phyloP scores from a whole-genome alignment of 768 basidiomycete species.

The Brasilioporus rufonigricans region DNA sequence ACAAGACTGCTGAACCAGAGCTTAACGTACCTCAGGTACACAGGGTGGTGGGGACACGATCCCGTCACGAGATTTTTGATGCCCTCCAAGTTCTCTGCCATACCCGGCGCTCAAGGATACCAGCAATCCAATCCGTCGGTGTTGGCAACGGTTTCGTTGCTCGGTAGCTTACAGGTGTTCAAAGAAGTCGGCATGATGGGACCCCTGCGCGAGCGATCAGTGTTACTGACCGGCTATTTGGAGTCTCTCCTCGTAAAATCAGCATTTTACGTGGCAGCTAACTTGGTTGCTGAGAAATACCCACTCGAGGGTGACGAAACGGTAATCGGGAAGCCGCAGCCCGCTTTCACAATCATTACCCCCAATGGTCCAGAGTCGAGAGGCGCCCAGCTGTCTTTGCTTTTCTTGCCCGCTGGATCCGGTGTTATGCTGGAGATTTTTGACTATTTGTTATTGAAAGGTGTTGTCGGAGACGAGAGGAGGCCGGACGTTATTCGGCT shows the following conservation, averaged over 20 bases:
- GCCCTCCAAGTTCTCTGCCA: slow-evolving; percentile 79
- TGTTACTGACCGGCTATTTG: slow-evolving; percentile 67
- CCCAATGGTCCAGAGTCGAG: slow-evolving; percentile 64
- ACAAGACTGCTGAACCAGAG: slow-evolving; percentile 2
- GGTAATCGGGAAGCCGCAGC: slow-evolving; percentile 4
- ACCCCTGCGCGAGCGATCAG: slow-evolving; percentile 64
- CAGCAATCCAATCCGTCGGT: slow-evolving; percentile 95
- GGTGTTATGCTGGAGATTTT: slow-evolving; percentile 72
- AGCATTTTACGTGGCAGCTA: slow-evolving; percentile 56
- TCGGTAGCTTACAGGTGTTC: slow-evolving; percentile 82
- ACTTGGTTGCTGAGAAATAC: slow-evolving; percentile 32
- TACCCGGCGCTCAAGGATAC: slow-evolving; percentile 89
- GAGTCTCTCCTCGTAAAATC: slow-evolving; percentile 62
- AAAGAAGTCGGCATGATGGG: slow-evolving; percentile 73
- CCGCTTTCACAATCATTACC: slow-evolving; percentile 91
- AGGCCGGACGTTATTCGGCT: slow-evolving; percentile 90
- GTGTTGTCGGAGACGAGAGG: slow-evolving; percentile 91
- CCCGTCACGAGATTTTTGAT: slow-evolving; percentile 85
- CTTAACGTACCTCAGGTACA: slow-evolving; percentile 50
- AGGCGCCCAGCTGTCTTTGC: slow-evolving; percentile 85
- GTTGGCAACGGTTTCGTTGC: slow-evolving; percentile 72
- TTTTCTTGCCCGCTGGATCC: slow-evolving; percentile 61
- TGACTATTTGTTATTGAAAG: slow-evolving; percentile 54
- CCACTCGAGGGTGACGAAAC: slow-evolving; percentile 21
- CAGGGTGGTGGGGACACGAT: slow-evolving; percentile 99